Conservation (phyloP, 805 yeast genomes). For the Barnettozyma sucrosica region DNA sequence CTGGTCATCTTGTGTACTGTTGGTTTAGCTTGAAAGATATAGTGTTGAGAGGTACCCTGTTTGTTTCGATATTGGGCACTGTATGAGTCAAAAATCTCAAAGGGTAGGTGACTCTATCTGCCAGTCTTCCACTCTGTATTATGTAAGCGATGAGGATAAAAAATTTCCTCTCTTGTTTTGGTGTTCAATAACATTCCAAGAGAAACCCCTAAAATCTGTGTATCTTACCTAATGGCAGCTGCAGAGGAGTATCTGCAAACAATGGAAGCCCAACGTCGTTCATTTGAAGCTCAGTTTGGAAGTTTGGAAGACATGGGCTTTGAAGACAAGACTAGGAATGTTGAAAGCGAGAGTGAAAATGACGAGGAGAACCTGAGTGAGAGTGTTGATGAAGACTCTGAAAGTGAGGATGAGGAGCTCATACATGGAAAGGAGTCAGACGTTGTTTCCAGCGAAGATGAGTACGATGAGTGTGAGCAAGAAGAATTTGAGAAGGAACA, state of each 20-base stretch:
- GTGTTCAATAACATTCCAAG: not conserved
- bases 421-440: conserved; percentile 5
- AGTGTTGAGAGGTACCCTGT: no score
- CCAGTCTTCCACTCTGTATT: no score
- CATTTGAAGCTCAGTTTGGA: conserved; percentile 64
- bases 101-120: no score
- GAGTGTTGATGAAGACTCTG: conserved; percentile 18
- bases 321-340: conserved; percentile 37
- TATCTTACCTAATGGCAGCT: not conserved
- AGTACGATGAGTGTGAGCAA: conserved; percentile 21
- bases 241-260: conserved; percentile 14
- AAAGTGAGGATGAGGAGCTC: conserved; percentile 7
- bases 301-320: conserved; percentile 48
- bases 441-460: conserved; percentile 6
- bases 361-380: conserved; percentile 10
- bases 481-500: conserved; percentile 13
- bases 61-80: no score
- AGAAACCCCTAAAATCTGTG: not conserved
- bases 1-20: conserved; percentile 70
- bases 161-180: not conserved
- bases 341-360: not conserved
- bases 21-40: no score
- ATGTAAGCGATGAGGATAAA: conserved; percentile 5
- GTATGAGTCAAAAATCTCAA: no score
- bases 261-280: conserved; percentile 48